Percentiles rank a stretch among this genome's conserved stretches.
Evolutionary conservation across 768 basidiomycete species (phyloP).

Genomic region (Hypholoma sublateritium): DNA sequence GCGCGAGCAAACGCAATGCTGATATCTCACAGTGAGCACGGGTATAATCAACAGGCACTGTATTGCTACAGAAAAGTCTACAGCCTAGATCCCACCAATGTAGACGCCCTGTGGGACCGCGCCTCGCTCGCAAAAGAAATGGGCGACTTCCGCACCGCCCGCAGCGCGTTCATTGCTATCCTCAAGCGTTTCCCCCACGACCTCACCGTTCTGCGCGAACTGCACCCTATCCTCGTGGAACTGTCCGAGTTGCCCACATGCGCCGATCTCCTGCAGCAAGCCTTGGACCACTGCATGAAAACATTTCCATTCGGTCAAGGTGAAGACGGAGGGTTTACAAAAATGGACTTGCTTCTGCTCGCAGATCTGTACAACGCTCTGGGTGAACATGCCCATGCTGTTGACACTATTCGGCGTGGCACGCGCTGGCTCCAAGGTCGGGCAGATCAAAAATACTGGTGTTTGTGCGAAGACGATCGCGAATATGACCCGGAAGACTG

Average conservation of each 20-base stretch:
- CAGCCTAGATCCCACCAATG: constrained; percentile 75
- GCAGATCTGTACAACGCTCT: constrained; percentile 81
- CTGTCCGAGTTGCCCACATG: constrained; percentile 67
- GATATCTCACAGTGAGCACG: constrained; percentile 48
- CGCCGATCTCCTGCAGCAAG: constrained; percentile 64
- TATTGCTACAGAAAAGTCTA: constrained; percentile 90
- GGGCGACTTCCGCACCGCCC: constrained; percentile 64
- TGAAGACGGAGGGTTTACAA: constrained; percentile 56
- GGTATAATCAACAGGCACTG: constrained; percentile 80
- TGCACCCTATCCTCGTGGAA: constrained; percentile 76
- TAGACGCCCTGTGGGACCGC: constrained; percentile 88
- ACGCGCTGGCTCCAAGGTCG: constrained; percentile 93
- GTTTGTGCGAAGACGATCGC: constrained; percentile 79
- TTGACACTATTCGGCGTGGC: constrained; percentile 70
- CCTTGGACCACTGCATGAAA: constrained; percentile 67
- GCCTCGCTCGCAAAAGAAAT: constrained; percentile 78
- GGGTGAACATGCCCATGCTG: constrained; percentile 64
- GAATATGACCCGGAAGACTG: constrained; percentile 68
- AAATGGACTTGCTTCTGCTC: constrained; percentile 77
- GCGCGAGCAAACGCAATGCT: background rate
- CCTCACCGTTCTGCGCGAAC: constrained; percentile 72
- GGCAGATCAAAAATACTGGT: constrained; percentile 73
- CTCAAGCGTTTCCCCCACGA: constrained; percentile 80
- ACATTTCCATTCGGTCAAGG: constrained; percentile 44
- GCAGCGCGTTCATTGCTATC: constrained; percentile 65